Evolutionary conservation across 1,284 basidiomycete genomes (phyloP), one percentile per base, ranked within the genome.

Genomic region (Cryptococcus maquisensis): DNA sequence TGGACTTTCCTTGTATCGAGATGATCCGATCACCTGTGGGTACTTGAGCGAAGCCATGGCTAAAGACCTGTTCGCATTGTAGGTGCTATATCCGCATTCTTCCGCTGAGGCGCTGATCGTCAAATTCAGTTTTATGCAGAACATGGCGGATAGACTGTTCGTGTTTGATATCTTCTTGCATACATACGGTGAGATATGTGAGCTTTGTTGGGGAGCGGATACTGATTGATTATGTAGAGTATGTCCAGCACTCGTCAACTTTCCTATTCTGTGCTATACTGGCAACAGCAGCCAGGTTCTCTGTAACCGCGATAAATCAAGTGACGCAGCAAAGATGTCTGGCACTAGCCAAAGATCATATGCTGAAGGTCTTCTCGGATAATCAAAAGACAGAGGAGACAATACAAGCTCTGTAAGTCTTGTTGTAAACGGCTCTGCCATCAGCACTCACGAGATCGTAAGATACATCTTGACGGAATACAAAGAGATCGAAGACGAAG

Each of bases 321-420:
- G 28, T 32, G 16, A 42, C 28, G 5, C 53, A 50, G 23, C 43
- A 51, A 43, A 55, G 47, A 23, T 55, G 53, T 16, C 26, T 51
- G 15, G 53, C 53, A 3, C 38, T 55, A 16, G 53, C 53, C 20
- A 55, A 55, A 42, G 53, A 55, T 42, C 53, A 50, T 26, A 55
- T 55, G 24, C 21, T 55, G 12, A 49, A 43, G 38, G 49, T 47
- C 9, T 50, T 55, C 40, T 47, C 49, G 1, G 48, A 55, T 42
- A 48, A 55, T n/a, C 28, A 50, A n/a, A 55, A 47, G 38, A 50
- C 53, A 13, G 53, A 55, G 42, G 46, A 55, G 53, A 55, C 53
- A 15, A 37, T 55, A 15, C 53, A 55, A 42, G 53, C 53, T 16
- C 23, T 55, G 53, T 55, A 32, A 38, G 48, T 55, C 7, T 24